phyloP scores from a whole-genome alignment of 1,284 basidiomycete species.

The Peniophora sp. region DNA sequence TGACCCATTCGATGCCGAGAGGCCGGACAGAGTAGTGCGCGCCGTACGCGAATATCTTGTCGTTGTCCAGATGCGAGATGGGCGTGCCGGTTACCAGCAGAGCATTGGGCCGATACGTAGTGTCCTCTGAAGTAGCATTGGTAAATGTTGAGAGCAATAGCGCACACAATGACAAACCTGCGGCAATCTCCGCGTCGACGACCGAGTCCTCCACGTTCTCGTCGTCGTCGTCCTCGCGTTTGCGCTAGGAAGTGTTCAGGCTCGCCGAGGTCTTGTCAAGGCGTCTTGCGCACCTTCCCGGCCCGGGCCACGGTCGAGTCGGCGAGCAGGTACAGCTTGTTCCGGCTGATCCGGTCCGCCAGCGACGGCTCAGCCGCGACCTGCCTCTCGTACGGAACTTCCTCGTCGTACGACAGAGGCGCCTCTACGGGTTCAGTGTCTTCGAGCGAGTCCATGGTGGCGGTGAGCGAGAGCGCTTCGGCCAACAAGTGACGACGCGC shows the following conservation, averaged over 20 bases:
- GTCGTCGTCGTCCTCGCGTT: constrained; percentile 32
- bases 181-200: constrained; percentile 36
- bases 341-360: constrained; percentile 55
- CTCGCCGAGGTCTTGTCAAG: constrained; percentile 29
- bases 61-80: constrained; percentile 61
- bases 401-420: constrained; percentile 46
- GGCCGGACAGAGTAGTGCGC: constrained; percentile 65
- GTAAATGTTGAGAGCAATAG: background rate
- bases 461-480: background rate
- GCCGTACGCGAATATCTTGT: constrained; percentile 67
- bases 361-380: constrained; percentile 29
- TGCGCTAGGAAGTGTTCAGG: constrained; percentile 48
- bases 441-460: no score
- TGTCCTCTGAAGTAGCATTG: constrained; percentile 22
- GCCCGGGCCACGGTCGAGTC: constrained; percentile 45
- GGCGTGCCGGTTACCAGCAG: constrained; percentile 62
- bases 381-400: constrained; percentile 43
- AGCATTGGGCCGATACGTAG: constrained; percentile 52
- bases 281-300: constrained; percentile 63
- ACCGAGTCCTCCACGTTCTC: constrained; percentile 28
- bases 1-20: constrained; percentile 69
- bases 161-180: constrained; percentile 22
- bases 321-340: constrained; percentile 63
- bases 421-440: no score
- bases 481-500: background rate